phyloP scores from a whole-genome alignment of 1,139 yeast genomes.

The Hansenula lynferdii region DNA sequence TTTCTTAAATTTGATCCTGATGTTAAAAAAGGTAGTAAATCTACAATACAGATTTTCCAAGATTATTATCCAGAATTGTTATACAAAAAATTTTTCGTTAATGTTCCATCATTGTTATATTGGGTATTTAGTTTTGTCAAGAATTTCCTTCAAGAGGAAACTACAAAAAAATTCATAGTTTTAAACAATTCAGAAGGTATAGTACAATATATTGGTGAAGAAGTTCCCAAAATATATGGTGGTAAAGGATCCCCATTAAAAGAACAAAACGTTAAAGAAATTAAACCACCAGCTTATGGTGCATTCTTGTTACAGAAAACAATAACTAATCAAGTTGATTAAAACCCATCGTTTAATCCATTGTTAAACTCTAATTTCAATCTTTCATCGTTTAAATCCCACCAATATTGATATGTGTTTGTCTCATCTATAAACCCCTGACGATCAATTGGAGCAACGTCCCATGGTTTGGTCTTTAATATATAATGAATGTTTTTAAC shows the following conservation, averaged over 20 bases:
- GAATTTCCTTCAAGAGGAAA: conserved; percentile 58
- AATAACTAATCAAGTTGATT: conserved; percentile 34
- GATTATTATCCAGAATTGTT: conserved; percentile 80
- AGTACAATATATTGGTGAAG: conserved; percentile 41
- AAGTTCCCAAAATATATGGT: conserved; percentile 58
- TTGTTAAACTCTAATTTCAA: conserved; percentile 17
- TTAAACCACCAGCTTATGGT: conserved; percentile 30
- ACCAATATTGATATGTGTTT: conserved; percentile 34
- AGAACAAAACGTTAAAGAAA: conserved; percentile 27
- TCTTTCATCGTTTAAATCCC: conserved; percentile 35
- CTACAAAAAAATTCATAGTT: conserved; percentile 69
- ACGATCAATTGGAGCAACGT: conserved; percentile 26
- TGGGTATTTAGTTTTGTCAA: conserved; percentile 73
- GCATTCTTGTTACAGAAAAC: conserved; percentile 29
- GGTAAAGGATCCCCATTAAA: conserved; percentile 41
- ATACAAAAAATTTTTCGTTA: conserved; percentile 69
- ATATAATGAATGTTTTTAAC: conserved; percentile 54
- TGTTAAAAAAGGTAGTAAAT: conserved; percentile 67
- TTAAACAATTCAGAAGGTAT: conserved; percentile 56
- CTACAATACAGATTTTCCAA: conserved; percentile 65
- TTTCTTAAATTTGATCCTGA: conserved; percentile 67
- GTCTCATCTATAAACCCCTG: conserved; percentile 22
- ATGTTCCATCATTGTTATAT: conserved; percentile 70
- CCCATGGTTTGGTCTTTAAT: conserved; percentile 55
- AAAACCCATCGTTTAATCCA: conserved; percentile 3